phyloP scores from a whole-genome alignment of 306 rosid genomes.

The Potentilla sterilis region DNA sequence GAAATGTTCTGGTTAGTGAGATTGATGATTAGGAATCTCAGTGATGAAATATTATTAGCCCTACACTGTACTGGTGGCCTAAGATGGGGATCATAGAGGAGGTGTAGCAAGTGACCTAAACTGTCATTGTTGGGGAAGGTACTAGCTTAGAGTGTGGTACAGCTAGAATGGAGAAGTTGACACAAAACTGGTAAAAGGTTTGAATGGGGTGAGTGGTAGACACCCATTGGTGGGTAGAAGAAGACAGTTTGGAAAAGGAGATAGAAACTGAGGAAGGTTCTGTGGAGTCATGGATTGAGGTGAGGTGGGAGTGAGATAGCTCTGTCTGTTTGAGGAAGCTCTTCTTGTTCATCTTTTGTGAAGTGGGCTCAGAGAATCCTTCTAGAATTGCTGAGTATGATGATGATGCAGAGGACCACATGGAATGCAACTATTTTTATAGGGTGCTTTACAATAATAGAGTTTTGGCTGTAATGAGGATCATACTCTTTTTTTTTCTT shows the following conservation, averaged over 20 bases:
- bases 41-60: slow-evolving; percentile 26
- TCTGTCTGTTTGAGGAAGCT: slow-evolving; percentile 1
- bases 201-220: slow-evolving; percentile 15
- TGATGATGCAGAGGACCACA: slow-evolving; percentile 21
- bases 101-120: slow-evolving; percentile 24
- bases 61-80: slow-evolving; percentile 33
- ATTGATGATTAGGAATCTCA: slow-evolving; percentile 8
- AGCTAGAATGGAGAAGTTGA: slow-evolving; percentile 44
- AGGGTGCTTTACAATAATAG: slow-evolving; percentile 19
- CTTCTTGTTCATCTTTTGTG: slow-evolving; percentile 1
- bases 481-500: background rate
- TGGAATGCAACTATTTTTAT: slow-evolving; percentile 12
- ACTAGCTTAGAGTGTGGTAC: slow-evolving; percentile 43
- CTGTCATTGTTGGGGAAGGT: slow-evolving; percentile 16
- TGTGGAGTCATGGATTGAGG: slow-evolving; percentile 26
- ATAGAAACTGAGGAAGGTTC: slow-evolving; percentile 20
- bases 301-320: slow-evolving; percentile 20
- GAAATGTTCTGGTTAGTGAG: slow-evolving; percentile 23
- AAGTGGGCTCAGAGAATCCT: slow-evolving; percentile 31
- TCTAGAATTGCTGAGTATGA: slow-evolving; percentile 10
- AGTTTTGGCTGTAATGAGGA: slow-evolving; percentile 6
- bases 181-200: slow-evolving; percentile 6
- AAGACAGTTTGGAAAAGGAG: slow-evolving; percentile 34
- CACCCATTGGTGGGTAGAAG: slow-evolving; percentile 27
- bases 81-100: slow-evolving; percentile 19